These are phyloP conservation scores for Phytophthora foliorum DNA, from an alignment of 352 stramenopile species.

Conservation along the genomic window DNA sequence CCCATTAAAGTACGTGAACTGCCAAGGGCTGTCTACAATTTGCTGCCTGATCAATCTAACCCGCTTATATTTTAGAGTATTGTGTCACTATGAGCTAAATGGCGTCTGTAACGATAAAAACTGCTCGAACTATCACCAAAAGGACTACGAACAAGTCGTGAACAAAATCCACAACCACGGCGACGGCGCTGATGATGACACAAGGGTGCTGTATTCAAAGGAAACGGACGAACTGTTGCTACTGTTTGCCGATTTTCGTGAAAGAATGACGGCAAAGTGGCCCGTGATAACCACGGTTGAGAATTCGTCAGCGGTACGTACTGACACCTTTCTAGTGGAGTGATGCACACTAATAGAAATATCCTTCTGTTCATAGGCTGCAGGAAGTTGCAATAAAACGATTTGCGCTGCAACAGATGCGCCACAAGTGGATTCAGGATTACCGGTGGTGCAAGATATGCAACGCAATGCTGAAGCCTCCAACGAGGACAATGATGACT, in stretches of 20 bases:
- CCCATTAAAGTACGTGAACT: conserved; percentile 63
- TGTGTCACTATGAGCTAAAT: conserved; percentile 81
- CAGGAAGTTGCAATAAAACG: conserved; percentile 6
- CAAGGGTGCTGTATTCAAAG: conserved; percentile 29
- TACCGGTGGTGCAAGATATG: not conserved
- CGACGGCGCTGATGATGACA: conserved; percentile 10
- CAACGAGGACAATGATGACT: conserved; percentile 17
- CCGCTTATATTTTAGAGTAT: conserved; percentile 42
- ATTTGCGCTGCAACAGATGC: not conserved
- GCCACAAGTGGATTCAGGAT: not conserved
- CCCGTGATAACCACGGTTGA: conserved; percentile 43
- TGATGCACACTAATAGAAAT: not conserved
- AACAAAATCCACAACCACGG: not conserved
- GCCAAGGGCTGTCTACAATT: not conserved
- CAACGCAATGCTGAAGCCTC: not conserved
- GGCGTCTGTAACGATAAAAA: conserved; percentile 82
- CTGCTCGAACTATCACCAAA: conserved; percentile 71
- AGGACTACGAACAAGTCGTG: conserved; percentile 50
- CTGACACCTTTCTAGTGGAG: not conserved
- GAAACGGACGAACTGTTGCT: conserved; percentile 42
- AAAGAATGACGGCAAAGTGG: conserved; percentile 51
- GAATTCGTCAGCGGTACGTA: conserved; percentile 32
- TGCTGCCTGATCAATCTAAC: conserved; percentile 16
- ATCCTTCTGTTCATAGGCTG: conserved; percentile 15
- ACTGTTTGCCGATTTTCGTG: conserved; percentile 51